A percentile compares a stretch with the other conserved stretches of the same genome.
phyloP scores from a whole-genome alignment of 495 filamentous ascomycete genomes.

The Daldinia caldariorum region DNA sequence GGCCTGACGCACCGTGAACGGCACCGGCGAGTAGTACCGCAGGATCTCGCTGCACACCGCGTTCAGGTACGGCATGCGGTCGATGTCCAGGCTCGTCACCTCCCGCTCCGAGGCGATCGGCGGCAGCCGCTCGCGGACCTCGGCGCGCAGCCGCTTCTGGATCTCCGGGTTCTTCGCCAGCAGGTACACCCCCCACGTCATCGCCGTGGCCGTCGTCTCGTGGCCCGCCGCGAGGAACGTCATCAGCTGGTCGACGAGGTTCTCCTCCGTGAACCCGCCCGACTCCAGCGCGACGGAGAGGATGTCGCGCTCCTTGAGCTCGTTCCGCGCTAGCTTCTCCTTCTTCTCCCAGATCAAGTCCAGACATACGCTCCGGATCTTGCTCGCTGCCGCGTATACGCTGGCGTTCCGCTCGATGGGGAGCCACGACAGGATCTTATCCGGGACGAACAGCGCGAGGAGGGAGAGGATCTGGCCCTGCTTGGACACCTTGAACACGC shows the following conservation, averaged over 20 bases:
- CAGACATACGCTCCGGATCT: constrained; percentile 70
- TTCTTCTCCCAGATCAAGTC: constrained; percentile 76
- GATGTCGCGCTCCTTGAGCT: constrained; percentile 74
- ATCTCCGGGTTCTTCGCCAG: constrained; percentile 59
- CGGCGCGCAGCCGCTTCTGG: constrained; percentile 60
- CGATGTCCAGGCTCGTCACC: constrained; percentile 63
- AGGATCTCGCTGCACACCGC: constrained; percentile 60
- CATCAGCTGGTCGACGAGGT: constrained; percentile 91
- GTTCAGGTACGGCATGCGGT: constrained; percentile 66
- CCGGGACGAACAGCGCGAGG: constrained; percentile 58
- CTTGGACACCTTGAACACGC: constrained; percentile 60
- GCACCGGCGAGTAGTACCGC: constrained; percentile 60
- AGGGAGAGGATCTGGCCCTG: constrained; percentile 58
- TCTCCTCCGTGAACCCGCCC: constrained; percentile 79
- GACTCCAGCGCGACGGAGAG: constrained; percentile 82
- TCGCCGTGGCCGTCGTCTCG: constrained; percentile 70
- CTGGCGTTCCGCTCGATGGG: constrained; percentile 75
- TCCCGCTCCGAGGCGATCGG: constrained; percentile 54
- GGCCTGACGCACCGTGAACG: constrained; percentile 70
- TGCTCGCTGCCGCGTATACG: constrained; percentile 61
- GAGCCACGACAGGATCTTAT: constrained; percentile 60
- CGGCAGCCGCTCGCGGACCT: constrained; percentile 70
- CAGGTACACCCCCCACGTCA: constrained; percentile 66
- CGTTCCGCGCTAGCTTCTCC: constrained; percentile 63
- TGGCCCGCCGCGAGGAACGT: constrained; percentile 94